These are phyloP conservation scores for Aspergillus luchuensis DNA, from an alignment of 2,329 filamentous ascomycete genomes.

Conservation along the genomic window DNA sequence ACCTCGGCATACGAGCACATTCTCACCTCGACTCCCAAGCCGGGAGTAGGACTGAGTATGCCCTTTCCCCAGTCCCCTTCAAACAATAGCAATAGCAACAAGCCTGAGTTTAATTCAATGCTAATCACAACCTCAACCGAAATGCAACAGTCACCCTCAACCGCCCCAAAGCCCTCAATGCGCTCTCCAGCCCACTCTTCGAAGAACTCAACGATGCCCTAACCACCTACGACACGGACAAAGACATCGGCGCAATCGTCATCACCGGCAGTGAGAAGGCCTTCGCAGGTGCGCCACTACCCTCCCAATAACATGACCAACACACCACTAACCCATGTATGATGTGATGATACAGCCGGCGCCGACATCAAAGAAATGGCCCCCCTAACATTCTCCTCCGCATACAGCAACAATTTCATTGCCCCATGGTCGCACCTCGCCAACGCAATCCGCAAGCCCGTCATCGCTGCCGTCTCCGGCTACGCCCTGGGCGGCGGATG, in stretches of 20 bases:
- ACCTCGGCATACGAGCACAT: slow-evolving; percentile 72
- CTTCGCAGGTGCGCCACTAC: slow-evolving; percentile 60
- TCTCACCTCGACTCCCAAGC: slow-evolving; percentile 76
- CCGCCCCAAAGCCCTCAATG: slow-evolving; percentile 93
- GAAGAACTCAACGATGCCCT: slow-evolving; percentile 83
- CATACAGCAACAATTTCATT: slow-evolving; percentile 90
- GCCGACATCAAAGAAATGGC: slow-evolving; percentile 99
- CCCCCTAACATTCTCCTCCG: slow-evolving; percentile 80
- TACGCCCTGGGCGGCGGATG: slow-evolving; percentile 94
- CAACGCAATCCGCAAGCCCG: slow-evolving; percentile 83
- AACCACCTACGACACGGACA: slow-evolving; percentile 67
- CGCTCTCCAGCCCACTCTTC: slow-evolving; percentile 87
- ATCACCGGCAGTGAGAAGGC: slow-evolving; percentile 87
- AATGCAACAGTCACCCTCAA: slow-evolving; percentile 74
- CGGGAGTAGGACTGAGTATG: slow-evolving; percentile 87
- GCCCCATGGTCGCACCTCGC: slow-evolving; percentile 89
- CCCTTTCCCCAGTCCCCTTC: background rate
- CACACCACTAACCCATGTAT: slow-evolving; percentile 4
- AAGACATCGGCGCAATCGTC: slow-evolving; percentile 73
- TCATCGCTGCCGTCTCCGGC: slow-evolving; percentile 91
- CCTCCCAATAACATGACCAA: too few species aligned
- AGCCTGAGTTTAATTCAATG: background rate
- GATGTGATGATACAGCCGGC: slow-evolving; percentile 58
- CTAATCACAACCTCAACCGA: background rate
- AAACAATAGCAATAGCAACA: background rate